Conservation (phyloP, 2,329 filamentous ascomycete species). For the Nothomitra cinnamomea region DNA sequence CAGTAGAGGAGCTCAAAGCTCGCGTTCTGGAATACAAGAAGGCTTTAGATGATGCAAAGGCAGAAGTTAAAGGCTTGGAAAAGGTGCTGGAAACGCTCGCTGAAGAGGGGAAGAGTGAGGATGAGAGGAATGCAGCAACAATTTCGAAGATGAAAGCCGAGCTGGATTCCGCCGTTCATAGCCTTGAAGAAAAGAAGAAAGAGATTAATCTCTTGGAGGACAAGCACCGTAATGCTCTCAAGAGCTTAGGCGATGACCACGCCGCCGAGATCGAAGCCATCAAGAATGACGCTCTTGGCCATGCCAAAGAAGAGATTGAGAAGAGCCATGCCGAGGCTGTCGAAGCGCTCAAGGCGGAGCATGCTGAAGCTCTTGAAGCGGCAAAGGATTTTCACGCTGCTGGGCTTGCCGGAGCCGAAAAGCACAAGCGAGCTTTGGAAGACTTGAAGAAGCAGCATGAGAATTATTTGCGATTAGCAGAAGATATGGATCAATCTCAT, state of each 20-base stretch:
- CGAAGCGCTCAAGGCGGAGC: not conserved
- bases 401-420: not conserved
- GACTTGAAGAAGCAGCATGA: not conserved
- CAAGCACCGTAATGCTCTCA: not conserved
- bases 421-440: not conserved
- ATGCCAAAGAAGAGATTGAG: not conserved
- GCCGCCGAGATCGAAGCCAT: not conserved
- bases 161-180: not conserved
- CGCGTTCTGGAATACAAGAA: not conserved
- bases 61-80: not conserved
- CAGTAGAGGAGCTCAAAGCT: not conserved
- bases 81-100: not conserved
- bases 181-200: not conserved
- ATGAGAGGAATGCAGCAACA: not conserved
- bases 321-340: not conserved
- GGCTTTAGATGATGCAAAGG: not conserved
- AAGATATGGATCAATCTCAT: not conserved
- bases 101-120: not conserved
- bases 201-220: not conserved
- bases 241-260: slow-evolving; percentile 1
- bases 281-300: not conserved
- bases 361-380: not conserved
- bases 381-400: not conserved
- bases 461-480: not conserved
- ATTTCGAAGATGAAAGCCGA: not conserved